Percentiles rank a stretch among this genome's conserved stretches.
Evolutionary conservation across 257 asterid genomes (phyloP).

Genomic region (Solanum tarijense): DNA sequence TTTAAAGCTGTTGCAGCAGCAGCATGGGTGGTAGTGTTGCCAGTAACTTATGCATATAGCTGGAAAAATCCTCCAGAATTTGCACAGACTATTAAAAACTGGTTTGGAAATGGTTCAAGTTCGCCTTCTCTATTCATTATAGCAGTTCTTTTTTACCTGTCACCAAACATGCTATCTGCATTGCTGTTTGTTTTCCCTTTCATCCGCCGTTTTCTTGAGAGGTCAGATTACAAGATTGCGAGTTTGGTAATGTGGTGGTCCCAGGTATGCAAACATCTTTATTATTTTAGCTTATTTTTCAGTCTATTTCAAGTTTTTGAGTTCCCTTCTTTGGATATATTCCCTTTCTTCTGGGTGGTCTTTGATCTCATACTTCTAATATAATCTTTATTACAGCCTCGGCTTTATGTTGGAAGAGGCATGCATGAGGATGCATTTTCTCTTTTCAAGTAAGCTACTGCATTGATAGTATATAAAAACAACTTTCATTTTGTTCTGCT

Average conservation of each 20-base stretch:
- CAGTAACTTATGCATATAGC: slow-evolving; percentile 90
- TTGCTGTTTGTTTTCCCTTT: slow-evolving; percentile 69
- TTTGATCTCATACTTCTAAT: neutral
- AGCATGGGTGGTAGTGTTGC: slow-evolving; percentile 77
- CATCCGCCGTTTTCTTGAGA: slow-evolving; percentile 78
- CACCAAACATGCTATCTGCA: slow-evolving; percentile 91
- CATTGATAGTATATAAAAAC: slow-evolving; percentile 6
- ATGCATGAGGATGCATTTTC: slow-evolving; percentile 94
- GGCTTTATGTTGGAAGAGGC: slow-evolving; percentile 97
- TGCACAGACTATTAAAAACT: slow-evolving; percentile 61
- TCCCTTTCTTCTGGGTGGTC: slow-evolving; percentile 2
- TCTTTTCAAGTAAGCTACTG: slow-evolving; percentile 51
- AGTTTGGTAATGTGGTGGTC: slow-evolving; percentile 99
- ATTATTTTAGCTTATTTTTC: slow-evolving; percentile 1
- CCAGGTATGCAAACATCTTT: slow-evolving; percentile 45
- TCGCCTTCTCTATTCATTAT: slow-evolving; percentile 74
- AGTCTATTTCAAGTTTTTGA: neutral
- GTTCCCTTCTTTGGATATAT: neutral
- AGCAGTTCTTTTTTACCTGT: slow-evolving; percentile 71
- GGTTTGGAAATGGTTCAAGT: slow-evolving; percentile 72
- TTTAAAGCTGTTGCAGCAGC: slow-evolving; percentile 72
- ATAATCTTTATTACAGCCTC: slow-evolving; percentile 50
- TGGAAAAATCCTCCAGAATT: slow-evolving; percentile 70
- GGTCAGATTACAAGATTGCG: slow-evolving; percentile 73
- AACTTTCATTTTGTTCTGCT: slow-evolving; percentile 2